Evolutionary conservation across 2,329 filamentous ascomycete species (phyloP), one percentile per base, ranked within the genome.

Genomic region (Alternaria conjuncta): DNA sequence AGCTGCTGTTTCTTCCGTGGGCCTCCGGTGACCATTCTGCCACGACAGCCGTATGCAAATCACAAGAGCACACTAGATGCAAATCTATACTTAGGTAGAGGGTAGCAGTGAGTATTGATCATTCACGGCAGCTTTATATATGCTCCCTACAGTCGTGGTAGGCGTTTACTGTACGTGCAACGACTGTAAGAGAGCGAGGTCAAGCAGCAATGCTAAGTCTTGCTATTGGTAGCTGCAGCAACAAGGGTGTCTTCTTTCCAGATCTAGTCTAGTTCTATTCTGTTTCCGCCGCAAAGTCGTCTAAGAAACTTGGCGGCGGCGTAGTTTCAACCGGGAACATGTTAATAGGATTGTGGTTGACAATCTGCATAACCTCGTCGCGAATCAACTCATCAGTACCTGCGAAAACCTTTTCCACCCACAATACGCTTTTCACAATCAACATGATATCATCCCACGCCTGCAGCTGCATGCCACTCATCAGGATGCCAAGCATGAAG

Each of bases 321-420:
- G 25, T 23, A 23, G 28, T 50, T 11, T 63, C 68, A 49, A 53
- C 56, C 32, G 41, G 36, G 12, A 59, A 26, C 10, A 60, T 51
- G 15, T 56, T 50, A 44, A 62, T 58, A 5, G 57, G 44, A 32
- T 55, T 55, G 15, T 67, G 66, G n/a, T 57, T 53, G 6, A 71
- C 50, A 47, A 73, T 71, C 6, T 69, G 51, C 69, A 76, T 67
- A 18, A 76, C 71, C 32, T 75, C 73, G 20, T 73, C 67, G n/a
- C 66, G 63, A 23, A 78, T 65, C 36, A 67, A 45, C 6, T 71
- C 65, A 13, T 76, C 72, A 20, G 64, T 73, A 11, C 67, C 66
- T 36, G 51, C 60, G 60, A 71, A 76, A 10, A 76, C 60, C n/a
- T 57, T 61, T 9, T 78, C 75, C 11, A 74, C 70, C 75, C 76